phyloP scores from a whole-genome alignment of 2,329 filamentous ascomycete species.

The Coleophoma crateriformis region DNA sequence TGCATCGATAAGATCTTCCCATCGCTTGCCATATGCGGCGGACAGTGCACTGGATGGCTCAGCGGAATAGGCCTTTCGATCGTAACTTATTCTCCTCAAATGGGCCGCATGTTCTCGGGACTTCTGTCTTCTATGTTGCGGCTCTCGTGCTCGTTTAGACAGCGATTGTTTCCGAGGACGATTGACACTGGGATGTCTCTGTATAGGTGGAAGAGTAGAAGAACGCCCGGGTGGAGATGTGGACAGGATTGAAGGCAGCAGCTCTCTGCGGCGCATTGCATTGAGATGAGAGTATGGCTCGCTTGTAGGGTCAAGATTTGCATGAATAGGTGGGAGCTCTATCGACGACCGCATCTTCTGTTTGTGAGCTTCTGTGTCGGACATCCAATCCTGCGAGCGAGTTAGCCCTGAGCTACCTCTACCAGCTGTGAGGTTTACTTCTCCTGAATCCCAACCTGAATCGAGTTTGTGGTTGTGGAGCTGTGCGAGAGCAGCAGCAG shows the following conservation, averaged over 20 bases:
- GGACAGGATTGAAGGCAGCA: constrained; percentile 76
- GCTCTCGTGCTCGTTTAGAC: constrained; percentile 68
- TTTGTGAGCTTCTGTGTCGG: constrained; percentile 61
- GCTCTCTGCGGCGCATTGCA: constrained; percentile 58
- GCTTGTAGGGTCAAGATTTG: constrained; percentile 48
- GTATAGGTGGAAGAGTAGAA: constrained; percentile 79
- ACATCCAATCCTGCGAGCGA: constrained; percentile 58
- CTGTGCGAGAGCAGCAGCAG: constrained; percentile 82
- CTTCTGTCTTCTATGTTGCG: constrained; percentile 74
- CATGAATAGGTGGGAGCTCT: constrained; percentile 66
- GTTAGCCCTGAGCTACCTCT: constrained; percentile 6
- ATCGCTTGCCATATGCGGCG: constrained; percentile 74
- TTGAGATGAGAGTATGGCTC: constrained; percentile 64
- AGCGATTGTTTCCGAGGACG: constrained; percentile 83
- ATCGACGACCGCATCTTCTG: constrained; percentile 58
- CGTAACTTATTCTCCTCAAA: constrained; percentile 60
- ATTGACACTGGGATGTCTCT: constrained; percentile 64
- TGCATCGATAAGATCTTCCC: constrained; percentile 95
- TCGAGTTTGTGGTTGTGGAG: constrained; percentile 75
- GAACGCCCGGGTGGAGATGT: constrained; percentile 82
- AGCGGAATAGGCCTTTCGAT: constrained; percentile 79
- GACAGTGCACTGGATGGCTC: constrained; percentile 58
- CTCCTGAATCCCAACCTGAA: constrained; percentile 72
- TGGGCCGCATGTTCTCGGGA: constrained; percentile 65
- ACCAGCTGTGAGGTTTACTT: constrained; percentile 44